Evolutionary conservation across 495 filamentous ascomycete species (phyloP).

Genomic region (Talaromyces ruber): DNA sequence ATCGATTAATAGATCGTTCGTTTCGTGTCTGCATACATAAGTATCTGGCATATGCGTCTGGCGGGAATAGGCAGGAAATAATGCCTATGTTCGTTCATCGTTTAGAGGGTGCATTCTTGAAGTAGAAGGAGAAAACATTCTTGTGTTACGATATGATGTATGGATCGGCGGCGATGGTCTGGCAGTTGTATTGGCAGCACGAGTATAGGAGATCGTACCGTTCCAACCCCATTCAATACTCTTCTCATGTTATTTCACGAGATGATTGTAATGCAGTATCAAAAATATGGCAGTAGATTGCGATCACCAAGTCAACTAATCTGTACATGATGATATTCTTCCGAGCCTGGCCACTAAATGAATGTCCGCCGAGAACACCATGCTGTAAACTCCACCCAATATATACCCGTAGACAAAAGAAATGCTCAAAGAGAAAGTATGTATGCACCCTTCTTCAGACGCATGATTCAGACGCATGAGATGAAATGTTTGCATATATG

Average conservation of each 20-base stretch:
- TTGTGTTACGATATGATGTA: not conserved
- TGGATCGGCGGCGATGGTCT: not conserved
- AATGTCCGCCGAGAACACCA: not conserved
- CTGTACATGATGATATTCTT: not conserved
- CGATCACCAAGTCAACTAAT: not conserved
- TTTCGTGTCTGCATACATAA: not conserved
- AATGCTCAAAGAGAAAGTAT: not conserved
- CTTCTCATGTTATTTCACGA: too few relatives aligned
- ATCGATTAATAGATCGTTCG: not conserved
- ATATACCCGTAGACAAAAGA: not conserved
- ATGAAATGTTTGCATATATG: not conserved
- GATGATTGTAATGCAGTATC: too few relatives aligned
- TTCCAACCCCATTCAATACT: too few relatives aligned
- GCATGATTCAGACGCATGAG: too few relatives aligned
- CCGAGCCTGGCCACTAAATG: not conserved
- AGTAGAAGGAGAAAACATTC: not conserved
- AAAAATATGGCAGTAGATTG: too few relatives aligned
- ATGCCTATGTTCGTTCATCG: not conserved
- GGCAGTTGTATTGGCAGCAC: too few relatives aligned
- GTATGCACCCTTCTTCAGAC: too few relatives aligned
- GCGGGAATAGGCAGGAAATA: not conserved
- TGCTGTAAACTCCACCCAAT: not conserved
- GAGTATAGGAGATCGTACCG: too few relatives aligned
- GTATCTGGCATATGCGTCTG: not conserved
- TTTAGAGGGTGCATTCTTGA: not conserved